Conservation (phyloP, 345 rosid species). For the Brassica nigra region DNA sequence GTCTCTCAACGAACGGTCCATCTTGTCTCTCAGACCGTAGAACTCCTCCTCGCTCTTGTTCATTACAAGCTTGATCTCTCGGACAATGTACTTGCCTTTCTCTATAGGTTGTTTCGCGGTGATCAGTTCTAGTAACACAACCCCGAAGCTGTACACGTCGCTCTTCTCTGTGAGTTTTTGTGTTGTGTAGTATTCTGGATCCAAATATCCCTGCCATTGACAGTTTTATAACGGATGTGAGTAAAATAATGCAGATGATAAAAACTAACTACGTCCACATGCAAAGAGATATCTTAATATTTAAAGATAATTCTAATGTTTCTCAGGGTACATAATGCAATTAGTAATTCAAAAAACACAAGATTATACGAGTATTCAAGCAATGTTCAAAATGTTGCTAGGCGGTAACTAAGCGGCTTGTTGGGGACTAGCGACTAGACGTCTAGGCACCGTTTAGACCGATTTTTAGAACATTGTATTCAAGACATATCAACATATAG, state of each 20-base stretch:
- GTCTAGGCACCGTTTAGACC: too few relatives aligned
- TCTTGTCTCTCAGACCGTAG: conserved; percentile 66
- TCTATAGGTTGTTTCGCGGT: conserved; percentile 84
- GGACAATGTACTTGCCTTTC: conserved; percentile 86
- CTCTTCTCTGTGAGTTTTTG: conserved; percentile 94
- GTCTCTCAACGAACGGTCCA: conserved; percentile 65
- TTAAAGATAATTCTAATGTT: too few relatives aligned
- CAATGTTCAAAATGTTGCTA: too few relatives aligned
- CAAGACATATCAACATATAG: background rate
- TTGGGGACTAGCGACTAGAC: too few relatives aligned
- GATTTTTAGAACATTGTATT: too few relatives aligned
- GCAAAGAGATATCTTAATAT: too few relatives aligned
- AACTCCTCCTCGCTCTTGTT: conserved; percentile 57
- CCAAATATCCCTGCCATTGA: conserved; percentile 78
- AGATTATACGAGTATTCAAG: background rate
- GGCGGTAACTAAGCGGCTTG: too few relatives aligned
- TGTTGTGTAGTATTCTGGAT: conserved; percentile 97
- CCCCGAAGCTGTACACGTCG: conserved; percentile 92
- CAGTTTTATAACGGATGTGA: background rate
- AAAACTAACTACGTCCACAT: too few relatives aligned
- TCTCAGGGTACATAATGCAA: too few relatives aligned
- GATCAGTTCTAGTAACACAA: conserved; percentile 85
- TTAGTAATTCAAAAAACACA: background rate
- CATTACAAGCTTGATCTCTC: conserved; percentile 64
- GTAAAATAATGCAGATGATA: background rate